Base-by-base conservation (phyloP, 768 basidiomycete genomes). In the Arthromyces matolae region DNA sequence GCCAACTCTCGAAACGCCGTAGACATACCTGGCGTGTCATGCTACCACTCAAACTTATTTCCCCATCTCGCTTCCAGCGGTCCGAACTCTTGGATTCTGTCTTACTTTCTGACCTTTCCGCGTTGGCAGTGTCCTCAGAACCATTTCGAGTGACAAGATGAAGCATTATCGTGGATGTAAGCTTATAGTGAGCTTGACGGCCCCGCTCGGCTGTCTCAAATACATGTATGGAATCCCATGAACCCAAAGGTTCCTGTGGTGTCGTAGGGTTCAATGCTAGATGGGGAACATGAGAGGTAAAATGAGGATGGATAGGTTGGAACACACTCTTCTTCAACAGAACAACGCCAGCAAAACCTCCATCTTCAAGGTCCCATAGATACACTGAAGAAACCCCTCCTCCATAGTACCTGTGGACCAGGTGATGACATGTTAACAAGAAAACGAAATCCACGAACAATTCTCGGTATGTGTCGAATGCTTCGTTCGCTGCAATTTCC, bases 171-270 rank as follows among this genome's bases (percentile, higher is more conserved):
- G 96, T 98, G 34, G 92, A 94, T 2, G 96, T 98, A 43, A 99
- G 76, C 69, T 97, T 97, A 72, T 98, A 99, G 59, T 92, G 92
- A 4, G 95, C 93, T 57, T 89, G 84, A 40, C 95, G 79, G 4
- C 89, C 93, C 36, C 93, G 82, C 62, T 96, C 93, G n/a, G 80
- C 77, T 2, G 89, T 80, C 67, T 99, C 96, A 56, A 99, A 97
- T 43, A 98, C 95, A 62, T 99, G 96, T 52, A 99, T 92, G 2
- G 93, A 95, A 63, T 99, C 94, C 96, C 96, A 99, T 45, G 91
- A 86, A 19, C 93, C 92, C 0, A 86, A 80, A 5, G 88, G 83
- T 51, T 84, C 86, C 46, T 73, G 71, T 9, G 71, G 60, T 6
- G 74, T 67, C 9, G 72, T 64, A 3, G 83, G 80, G 20, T 68